phyloP scores from a whole-genome alignment of 2,329 filamentous ascomycete species.

The Arthrinium phaeospermum region DNA sequence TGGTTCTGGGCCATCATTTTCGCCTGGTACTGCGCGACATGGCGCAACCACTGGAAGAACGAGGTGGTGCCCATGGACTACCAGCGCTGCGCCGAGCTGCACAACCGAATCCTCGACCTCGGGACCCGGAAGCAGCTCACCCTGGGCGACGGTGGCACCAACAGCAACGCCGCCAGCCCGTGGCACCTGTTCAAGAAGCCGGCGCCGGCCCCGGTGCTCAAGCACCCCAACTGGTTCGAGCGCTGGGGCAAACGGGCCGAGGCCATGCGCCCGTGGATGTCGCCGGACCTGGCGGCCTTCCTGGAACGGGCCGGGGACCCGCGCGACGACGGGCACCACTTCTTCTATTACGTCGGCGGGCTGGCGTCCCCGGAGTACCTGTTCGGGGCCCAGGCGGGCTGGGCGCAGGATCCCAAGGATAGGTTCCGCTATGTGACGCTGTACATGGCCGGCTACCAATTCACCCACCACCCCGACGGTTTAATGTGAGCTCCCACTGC shows the following conservation, averaged over 20 bases:
- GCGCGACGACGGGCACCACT: slow-evolving; percentile 20
- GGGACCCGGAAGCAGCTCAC: slow-evolving; percentile 18
- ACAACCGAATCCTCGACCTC: slow-evolving; percentile 25
- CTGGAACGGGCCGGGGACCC: slow-evolving; percentile 23
- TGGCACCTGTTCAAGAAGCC: not conserved
- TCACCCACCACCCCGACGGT: slow-evolving; percentile 12
- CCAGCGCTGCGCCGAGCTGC: slow-evolving; percentile 29
- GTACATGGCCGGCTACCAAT: not conserved
- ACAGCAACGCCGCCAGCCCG: too few species aligned
- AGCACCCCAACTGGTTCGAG: slow-evolving; percentile 20
- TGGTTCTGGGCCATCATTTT: not conserved
- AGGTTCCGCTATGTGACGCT: slow-evolving; percentile 23
- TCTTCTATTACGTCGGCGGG: slow-evolving; percentile 27
- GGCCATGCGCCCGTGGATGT: slow-evolving; percentile 21
- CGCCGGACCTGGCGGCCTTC: slow-evolving; percentile 27
- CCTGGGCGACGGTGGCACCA: not conserved
- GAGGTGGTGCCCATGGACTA: slow-evolving; percentile 25
- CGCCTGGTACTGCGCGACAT: not conserved
- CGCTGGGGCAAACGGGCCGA: slow-evolving; percentile 19
- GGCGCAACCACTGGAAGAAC: not conserved
- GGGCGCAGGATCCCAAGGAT: not conserved
- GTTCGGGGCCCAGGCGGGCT: slow-evolving; percentile 11
- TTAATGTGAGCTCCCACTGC: slow-evolving; percentile 13
- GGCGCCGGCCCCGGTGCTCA: not conserved
- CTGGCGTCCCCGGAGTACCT: slow-evolving; percentile 22